Evolutionary conservation across 257 asterid genomes (phyloP).

Genomic region (Capsicum rhomboideum): DNA sequence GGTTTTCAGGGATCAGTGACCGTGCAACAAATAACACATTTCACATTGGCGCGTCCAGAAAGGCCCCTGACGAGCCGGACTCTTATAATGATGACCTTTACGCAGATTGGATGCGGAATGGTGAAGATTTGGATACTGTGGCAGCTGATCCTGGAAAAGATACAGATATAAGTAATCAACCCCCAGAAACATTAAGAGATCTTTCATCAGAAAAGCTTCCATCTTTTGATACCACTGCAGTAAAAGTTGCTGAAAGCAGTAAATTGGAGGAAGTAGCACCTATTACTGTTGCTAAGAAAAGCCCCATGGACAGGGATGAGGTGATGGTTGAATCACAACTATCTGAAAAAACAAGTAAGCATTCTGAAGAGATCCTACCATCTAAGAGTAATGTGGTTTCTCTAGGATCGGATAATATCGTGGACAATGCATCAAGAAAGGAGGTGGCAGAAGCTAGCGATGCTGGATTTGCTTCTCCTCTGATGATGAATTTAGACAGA

Average conservation of each 20-base stretch:
- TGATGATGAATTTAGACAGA: slow-evolving; percentile 12
- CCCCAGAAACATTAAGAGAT: slow-evolving; percentile 1
- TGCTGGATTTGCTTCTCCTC: slow-evolving; percentile 4
- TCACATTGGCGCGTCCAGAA: slow-evolving; percentile 17
- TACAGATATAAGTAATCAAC: slow-evolving; percentile 5
- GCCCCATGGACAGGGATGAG: slow-evolving; percentile 18
- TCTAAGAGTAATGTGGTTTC: slow-evolving; percentile 7
- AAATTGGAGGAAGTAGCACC: neutral
- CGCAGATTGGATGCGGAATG: slow-evolving; percentile 41
- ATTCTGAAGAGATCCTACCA: neutral
- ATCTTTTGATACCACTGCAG: slow-evolving; percentile 2
- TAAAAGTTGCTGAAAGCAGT: neutral
- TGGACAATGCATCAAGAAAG: slow-evolving; percentile 13
- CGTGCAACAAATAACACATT: slow-evolving; percentile 14
- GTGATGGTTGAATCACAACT: slow-evolving; percentile 28
- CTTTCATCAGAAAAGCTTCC: slow-evolving; percentile 13
- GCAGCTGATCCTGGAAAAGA: slow-evolving; percentile 14
- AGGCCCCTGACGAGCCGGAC: slow-evolving; percentile 27
- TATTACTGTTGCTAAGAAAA: slow-evolving; percentile 8
- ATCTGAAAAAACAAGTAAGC: slow-evolving; percentile 1
- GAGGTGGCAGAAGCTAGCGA: slow-evolving; percentile 5
- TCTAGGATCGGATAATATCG: neutral
- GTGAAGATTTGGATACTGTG: slow-evolving; percentile 31
- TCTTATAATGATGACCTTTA: slow-evolving; percentile 49
- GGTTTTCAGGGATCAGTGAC: slow-evolving; percentile 16